These are phyloP conservation scores for Quercus lobata DNA, from an alignment of 331 rosid genomes.

Conservation along the genomic window DNA sequence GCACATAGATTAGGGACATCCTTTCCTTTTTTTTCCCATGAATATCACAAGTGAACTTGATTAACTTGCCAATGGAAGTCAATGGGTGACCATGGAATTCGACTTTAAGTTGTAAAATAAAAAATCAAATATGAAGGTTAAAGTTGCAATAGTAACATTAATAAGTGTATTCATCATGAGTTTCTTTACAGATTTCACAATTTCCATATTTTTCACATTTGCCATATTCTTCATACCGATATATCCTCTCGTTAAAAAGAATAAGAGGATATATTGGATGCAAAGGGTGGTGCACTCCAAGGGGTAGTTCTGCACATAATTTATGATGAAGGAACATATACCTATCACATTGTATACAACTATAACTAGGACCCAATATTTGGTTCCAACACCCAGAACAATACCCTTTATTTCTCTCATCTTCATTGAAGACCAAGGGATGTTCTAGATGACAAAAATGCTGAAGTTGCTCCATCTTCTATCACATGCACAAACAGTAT, in stretches of 20 bases:
- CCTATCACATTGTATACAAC: too few relatives aligned
- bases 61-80: not conserved
- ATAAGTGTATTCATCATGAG: not conserved
- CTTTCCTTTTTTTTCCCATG: not conserved
- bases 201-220: not conserved
- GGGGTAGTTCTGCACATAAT: not conserved
- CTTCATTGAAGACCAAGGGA: too few relatives aligned
- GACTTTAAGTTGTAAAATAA: too few relatives aligned
- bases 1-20: not conserved
- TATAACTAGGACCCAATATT: too few relatives aligned
- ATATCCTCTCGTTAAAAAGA: too few relatives aligned
- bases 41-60: not conserved
- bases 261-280: not conserved
- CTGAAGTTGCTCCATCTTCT: too few relatives aligned
- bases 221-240: not conserved
- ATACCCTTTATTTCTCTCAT: too few relatives aligned
- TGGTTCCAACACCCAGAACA: too few relatives aligned
- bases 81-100: too few relatives aligned
- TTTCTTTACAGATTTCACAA: not conserved
- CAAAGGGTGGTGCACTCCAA: not conserved
- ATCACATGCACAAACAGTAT: too few relatives aligned
- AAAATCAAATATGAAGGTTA: not conserved
- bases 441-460: too few relatives aligned
- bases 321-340: not conserved
- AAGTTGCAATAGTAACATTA: not conserved